Conservation (phyloP, 352 stramenopile genomes). For the Globisporangium emineosum region DNA sequence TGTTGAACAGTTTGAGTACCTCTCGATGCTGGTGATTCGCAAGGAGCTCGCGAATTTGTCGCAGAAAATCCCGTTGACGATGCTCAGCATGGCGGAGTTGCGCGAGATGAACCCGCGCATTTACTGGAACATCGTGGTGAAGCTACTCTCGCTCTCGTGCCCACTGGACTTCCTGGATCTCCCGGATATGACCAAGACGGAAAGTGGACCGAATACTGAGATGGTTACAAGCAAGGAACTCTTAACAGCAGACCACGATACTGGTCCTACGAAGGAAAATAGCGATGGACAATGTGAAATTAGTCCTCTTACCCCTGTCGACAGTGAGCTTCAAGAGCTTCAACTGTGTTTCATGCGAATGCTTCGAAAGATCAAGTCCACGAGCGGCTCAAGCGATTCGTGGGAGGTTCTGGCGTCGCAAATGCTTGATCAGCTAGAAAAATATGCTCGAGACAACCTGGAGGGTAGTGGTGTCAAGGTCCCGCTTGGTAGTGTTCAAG, state of each 20-base stretch:
- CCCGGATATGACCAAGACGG: constrained; percentile 20
- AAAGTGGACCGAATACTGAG: background rate
- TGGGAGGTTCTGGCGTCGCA: background rate
- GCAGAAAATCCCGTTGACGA: constrained; percentile 33
- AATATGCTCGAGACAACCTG: background rate
- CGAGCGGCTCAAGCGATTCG: background rate
- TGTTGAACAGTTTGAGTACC: constrained; percentile 42
- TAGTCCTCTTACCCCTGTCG: background rate
- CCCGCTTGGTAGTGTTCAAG: background rate
- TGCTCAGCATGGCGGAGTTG: constrained; percentile 35
- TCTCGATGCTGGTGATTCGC: constrained; percentile 41
- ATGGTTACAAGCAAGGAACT: background rate
- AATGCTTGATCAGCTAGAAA: constrained; percentile 8
- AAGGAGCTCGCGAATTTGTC: constrained; percentile 42
- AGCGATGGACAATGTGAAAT: background rate
- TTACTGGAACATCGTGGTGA: constrained; percentile 63
- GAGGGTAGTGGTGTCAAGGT: background rate
- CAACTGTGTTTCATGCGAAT: constrained; percentile 6
- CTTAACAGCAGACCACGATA: background rate
- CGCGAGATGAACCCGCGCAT: constrained; percentile 34
- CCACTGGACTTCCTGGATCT: constrained; percentile 46
- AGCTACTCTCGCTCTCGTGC: constrained; percentile 39
- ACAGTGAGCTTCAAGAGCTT: background rate
- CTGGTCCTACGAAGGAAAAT: background rate
- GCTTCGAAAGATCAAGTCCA: background rate